phyloP scores from a whole-genome alignment of 352 stramenopile genomes.

The Phytophthora constricta region DNA sequence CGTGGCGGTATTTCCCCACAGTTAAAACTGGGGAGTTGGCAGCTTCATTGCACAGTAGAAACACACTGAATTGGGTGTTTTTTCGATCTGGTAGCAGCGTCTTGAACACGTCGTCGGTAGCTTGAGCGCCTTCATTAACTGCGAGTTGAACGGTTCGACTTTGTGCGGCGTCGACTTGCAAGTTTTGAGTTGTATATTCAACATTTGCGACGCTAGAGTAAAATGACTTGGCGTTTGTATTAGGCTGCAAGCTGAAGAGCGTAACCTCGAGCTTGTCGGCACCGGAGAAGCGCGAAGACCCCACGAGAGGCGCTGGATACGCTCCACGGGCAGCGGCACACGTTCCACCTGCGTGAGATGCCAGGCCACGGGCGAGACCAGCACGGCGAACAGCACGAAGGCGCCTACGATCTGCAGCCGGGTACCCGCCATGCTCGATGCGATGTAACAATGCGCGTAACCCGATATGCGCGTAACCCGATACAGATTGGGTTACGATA shows the following conservation, averaged over 20 bases:
- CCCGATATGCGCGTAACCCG: conserved; percentile 1
- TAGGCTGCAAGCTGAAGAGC: conserved; percentile 27
- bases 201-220: conserved; percentile 29
- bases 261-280: conserved; percentile 26
- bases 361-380: conserved; percentile 67
- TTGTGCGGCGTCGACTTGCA: conserved; percentile 15
- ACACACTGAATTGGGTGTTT: conserved; percentile 42
- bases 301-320: conserved; percentile 65
- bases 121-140: conserved; percentile 19
- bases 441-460: too few species aligned
- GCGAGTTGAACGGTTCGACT: conserved; percentile 16
- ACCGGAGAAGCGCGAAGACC: conserved; percentile 33
- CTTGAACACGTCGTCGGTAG: conserved; percentile 31
- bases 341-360: conserved; percentile 76
- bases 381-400: conserved; percentile 77
- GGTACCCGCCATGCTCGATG: conserved; percentile 64
- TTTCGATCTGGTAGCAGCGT: conserved; percentile 8
- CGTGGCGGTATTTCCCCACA: conserved; percentile 71
- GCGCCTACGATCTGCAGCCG: conserved; percentile 76
- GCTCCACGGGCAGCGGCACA: conserved; percentile 52
- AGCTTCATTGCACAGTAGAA: conserved; percentile 52
- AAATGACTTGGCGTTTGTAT: conserved; percentile 5
- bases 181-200: conserved; percentile 20
- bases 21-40: conserved; percentile 31
- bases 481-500: conserved; percentile 1